Evolutionary conservation across 2,329 filamentous ascomycete genomes (phyloP).

Genomic region (Alternaria atra): DNA sequence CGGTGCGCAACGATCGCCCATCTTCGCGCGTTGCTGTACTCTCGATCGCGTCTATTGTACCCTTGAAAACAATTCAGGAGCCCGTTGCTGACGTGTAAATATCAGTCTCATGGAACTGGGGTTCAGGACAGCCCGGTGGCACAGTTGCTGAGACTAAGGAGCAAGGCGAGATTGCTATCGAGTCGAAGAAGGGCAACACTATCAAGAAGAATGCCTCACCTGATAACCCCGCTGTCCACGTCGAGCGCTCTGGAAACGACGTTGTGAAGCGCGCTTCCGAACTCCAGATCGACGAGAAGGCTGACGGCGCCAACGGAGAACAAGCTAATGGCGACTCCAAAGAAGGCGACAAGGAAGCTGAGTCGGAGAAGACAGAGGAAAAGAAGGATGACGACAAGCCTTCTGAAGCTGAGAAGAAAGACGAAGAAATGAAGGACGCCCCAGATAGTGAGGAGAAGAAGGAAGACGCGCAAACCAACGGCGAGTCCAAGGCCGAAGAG

Average conservation of each 20-base stretch:
- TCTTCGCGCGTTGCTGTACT: slow-evolving; percentile 14
- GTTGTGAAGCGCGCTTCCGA: slow-evolving; percentile 71
- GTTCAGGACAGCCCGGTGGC: slow-evolving; percentile 63
- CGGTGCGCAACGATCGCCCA: slow-evolving; percentile 8
- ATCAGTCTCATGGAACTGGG: slow-evolving; percentile 72
- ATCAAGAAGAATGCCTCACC: slow-evolving; percentile 70
- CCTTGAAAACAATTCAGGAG: slow-evolving; percentile 33
- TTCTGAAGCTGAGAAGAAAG: slow-evolving; percentile 41
- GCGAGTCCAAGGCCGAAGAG: slow-evolving; percentile 39
- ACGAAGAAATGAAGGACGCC: slow-evolving; percentile 40
- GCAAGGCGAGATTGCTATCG: slow-evolving; percentile 67
- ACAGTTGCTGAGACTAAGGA: slow-evolving; percentile 66
- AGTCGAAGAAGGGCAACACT: slow-evolving; percentile 69
- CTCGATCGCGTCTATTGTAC: slow-evolving; percentile 22
- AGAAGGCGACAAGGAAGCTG: slow-evolving; percentile 37
- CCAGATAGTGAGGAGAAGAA: slow-evolving; percentile 31
- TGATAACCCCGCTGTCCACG: slow-evolving; percentile 68
- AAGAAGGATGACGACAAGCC: slow-evolving; percentile 43
- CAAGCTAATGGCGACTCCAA: slow-evolving; percentile 51
- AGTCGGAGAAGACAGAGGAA: slow-evolving; percentile 48
- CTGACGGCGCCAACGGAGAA: slow-evolving; percentile 41
- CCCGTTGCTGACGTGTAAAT: slow-evolving; percentile 11
- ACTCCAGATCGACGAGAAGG: slow-evolving; percentile 63
- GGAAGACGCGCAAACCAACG: slow-evolving; percentile 29
- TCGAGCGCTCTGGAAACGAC: slow-evolving; percentile 69